phyloP scores from a whole-genome alignment of 345 rosid species.

The Rhodamnia rubescens region DNA sequence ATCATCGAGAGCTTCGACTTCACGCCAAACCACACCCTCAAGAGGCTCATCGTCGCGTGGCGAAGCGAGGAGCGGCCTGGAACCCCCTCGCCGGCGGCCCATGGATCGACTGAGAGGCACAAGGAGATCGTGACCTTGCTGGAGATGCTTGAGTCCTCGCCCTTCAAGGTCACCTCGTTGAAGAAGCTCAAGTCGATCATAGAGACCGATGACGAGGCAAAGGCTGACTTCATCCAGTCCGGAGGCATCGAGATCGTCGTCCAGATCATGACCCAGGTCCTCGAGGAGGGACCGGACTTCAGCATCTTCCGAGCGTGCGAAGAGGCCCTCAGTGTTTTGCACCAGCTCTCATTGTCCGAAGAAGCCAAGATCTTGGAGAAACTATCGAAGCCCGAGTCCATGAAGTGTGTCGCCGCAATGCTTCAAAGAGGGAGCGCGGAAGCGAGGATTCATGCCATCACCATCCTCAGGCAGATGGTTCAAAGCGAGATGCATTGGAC shows the following conservation, averaged over 20 bases:
- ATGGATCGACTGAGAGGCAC: neutral
- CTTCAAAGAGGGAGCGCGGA: slow-evolving; percentile 26
- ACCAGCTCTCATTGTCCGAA: slow-evolving; percentile 5
- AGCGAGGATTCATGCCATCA: slow-evolving; percentile 12
- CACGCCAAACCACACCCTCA: slow-evolving; percentile 26
- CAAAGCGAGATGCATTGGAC: slow-evolving; percentile 1
- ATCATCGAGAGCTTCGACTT: slow-evolving; percentile 1
- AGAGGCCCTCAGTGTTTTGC: slow-evolving; percentile 18
- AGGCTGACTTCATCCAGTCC: slow-evolving; percentile 6
- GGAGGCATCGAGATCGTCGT: slow-evolving; percentile 11
- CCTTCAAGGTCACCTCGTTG: slow-evolving; percentile 18
- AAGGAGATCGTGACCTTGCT: slow-evolving; percentile 11
- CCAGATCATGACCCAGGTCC: slow-evolving; percentile 6
- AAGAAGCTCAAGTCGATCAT: slow-evolving; percentile 13
- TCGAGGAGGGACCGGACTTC: slow-evolving; percentile 8
- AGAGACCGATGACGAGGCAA: neutral
- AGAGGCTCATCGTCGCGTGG: slow-evolving; percentile 20
- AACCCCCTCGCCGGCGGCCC: neutral
- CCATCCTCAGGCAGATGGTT: slow-evolving; percentile 8
- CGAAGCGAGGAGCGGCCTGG: neutral
- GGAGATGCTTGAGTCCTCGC: slow-evolving; percentile 10
- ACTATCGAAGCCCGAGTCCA: slow-evolving; percentile 6
- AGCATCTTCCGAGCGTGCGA: slow-evolving; percentile 12
- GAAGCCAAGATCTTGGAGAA: neutral
- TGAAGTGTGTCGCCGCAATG: slow-evolving; percentile 10